Conservation (phyloP, 139 green algal species). For the Trebouxia sp. region DNA sequence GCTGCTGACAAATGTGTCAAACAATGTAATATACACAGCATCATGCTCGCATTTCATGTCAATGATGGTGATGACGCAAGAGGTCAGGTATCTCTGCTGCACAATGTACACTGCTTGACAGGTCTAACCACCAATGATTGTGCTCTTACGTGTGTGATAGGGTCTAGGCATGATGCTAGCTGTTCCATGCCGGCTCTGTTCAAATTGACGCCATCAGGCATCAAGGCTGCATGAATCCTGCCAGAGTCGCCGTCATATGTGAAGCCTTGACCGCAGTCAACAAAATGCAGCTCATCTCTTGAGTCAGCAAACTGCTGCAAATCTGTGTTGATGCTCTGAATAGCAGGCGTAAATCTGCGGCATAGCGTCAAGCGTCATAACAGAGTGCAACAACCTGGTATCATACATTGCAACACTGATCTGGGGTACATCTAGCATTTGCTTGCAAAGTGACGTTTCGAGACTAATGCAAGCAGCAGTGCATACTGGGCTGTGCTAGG, state of each 20-base stretch:
- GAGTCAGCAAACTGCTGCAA: not conserved
- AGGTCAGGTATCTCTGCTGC: too few relatives aligned
- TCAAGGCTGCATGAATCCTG: not conserved
- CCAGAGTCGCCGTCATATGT: not conserved
- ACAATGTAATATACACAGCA: too few relatives aligned
- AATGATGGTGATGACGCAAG: too few relatives aligned
- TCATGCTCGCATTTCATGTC: too few relatives aligned
- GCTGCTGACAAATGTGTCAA: too few relatives aligned
- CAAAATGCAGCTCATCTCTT: not conserved
- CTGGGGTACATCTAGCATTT: too few relatives aligned
- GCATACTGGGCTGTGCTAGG: too few relatives aligned
- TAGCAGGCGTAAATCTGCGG: conserved; percentile 22
- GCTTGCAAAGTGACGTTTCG: too few relatives aligned
- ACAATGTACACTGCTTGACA: too few relatives aligned
- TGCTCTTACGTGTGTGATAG: not conserved
- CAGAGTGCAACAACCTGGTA: not conserved
- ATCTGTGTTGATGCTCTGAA: conserved; percentile 5
- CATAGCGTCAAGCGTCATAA: too few relatives aligned
- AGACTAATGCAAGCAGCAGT: too few relatives aligned
- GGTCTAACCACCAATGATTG: not conserved
- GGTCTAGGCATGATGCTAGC: not conserved
- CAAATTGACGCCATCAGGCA: conserved; percentile 17
- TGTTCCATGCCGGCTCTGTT: conserved; percentile 19
- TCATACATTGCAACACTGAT: not conserved
- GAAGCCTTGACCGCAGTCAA: conserved; percentile 10